phyloP scores from a whole-genome alignment of 164 flowering plant genomes.

The Vitis rupestris region DNA sequence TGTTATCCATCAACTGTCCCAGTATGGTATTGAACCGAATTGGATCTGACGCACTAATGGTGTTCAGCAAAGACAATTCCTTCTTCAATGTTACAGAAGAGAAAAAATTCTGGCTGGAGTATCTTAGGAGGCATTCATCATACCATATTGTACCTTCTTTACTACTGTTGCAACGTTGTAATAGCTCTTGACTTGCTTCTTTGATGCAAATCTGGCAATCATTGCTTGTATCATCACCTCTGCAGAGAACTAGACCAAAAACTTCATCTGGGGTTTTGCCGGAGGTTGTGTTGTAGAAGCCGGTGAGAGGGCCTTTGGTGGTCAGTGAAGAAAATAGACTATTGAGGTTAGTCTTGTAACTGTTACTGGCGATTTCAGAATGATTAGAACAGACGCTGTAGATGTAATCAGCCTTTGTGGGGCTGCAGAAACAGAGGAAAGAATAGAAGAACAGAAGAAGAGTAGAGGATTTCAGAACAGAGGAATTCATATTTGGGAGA shows the following conservation, averaged over 20 bases:
- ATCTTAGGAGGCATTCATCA: slow-evolving; percentile 13
- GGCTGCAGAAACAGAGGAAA: too few species aligned
- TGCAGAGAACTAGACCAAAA: slow-evolving; percentile 16
- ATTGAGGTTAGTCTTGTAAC: background rate
- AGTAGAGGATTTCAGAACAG: too few species aligned
- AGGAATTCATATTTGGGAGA: too few species aligned
- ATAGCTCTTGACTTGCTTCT: background rate
- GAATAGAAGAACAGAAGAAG: too few species aligned
- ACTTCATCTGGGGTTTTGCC: background rate
- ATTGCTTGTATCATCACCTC: slow-evolving; percentile 14
- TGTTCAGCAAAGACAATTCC: background rate
- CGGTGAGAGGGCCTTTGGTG: background rate
- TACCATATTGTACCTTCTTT: slow-evolving; percentile 18
- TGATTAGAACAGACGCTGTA: background rate
- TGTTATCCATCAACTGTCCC: too few species aligned
- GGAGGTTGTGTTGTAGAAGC: background rate
- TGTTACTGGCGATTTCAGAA: background rate
- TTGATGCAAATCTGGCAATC: slow-evolving; percentile 17
- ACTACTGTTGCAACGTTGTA: slow-evolving; percentile 5
- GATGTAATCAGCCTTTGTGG: background rate
- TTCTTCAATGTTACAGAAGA: too few species aligned
- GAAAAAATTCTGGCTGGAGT: background rate
- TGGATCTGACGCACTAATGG: background rate
- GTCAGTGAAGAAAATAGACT: background rate
- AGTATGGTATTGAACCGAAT: too few species aligned